Evolutionary conservation across 768 basidiomycete genomes (phyloP), one percentile per base, ranked within the genome.

Genomic region (Russula sp.): DNA sequence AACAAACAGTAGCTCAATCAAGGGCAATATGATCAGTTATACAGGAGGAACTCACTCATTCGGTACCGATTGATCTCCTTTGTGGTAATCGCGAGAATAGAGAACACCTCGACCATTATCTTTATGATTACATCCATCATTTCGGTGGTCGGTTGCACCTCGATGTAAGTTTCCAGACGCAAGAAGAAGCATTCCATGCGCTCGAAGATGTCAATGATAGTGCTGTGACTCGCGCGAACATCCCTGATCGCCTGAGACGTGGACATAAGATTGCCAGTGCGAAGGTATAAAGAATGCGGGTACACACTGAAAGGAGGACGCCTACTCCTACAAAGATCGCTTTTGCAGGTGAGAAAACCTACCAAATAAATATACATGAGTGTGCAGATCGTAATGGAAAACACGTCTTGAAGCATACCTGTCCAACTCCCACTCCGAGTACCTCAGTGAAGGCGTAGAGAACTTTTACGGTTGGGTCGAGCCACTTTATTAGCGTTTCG

Each of bases 51-150:
- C 59, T 20, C 52, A 61, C 60, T 46, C 40, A 9, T 11, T 11
- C 20, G 22, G 14, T 13, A 1, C 36, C 13, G 26, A 10, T 52
- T 28, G 16, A 61, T 24, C 7, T 46, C 26, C 30, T 53, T 61
- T 7, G 60, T 54, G 28, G 18, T 5, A 9, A 38, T 61, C 26
- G 40, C 40, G 5, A 54, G 52, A 16, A 54, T 53, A 8, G 51
- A 30, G 18, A 61, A 50, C 3, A 61, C 38, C 8, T 61, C 59
- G 3, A n/a, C 59, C 38, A 60, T 30, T 30, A 42, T 48, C 24
- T 40, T 51, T 5, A 51, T 24, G 5, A 51, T n/a, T 2, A 24
- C 18, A 7, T 54, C 52, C 30, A 1, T 34, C 44, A 54, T 44
- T 10, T 16, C 16, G 2, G 9, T 2, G 7, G 40, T 46, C 18